A percentile compares a stretch with the other conserved stretches of the same genome.
phyloP scores from a whole-genome alignment of 139 green algal species.

The Picochlorum sp. region DNA sequence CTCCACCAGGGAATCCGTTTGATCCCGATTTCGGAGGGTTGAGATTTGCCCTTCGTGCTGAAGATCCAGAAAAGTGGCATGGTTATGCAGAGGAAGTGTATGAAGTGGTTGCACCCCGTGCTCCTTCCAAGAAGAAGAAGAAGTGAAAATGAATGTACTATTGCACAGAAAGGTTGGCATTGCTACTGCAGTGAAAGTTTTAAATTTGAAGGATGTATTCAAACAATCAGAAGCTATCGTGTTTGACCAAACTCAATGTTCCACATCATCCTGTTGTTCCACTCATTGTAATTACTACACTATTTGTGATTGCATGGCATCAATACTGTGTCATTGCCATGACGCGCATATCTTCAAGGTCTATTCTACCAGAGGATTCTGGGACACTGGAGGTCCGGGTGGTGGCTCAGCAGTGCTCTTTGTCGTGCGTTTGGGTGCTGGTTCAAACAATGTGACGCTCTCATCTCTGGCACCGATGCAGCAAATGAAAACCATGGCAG shows the following conservation, averaged over 20 bases:
- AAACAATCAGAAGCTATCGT: not conserved
- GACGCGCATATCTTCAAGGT: not conserved
- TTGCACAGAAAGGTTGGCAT: not conserved
- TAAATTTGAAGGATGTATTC: not conserved
- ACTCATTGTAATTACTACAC: too few species aligned
- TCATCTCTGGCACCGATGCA: not conserved
- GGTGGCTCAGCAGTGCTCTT: not conserved
- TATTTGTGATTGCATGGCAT: too few species aligned
- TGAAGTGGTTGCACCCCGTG: slow-evolving; percentile 1
- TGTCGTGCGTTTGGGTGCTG: not conserved
- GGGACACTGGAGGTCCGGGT: not conserved
- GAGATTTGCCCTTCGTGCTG: slow-evolving; percentile 20
- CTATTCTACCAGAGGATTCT: not conserved
- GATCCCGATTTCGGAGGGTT: slow-evolving; percentile 8
- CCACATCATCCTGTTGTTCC: too few species aligned
- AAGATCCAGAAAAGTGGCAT: slow-evolving; percentile 4
- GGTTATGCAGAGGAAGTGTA: slow-evolving; percentile 25
- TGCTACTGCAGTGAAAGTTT: not conserved
- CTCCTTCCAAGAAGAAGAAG: not conserved
- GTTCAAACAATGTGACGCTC: not conserved
- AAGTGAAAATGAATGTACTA: not conserved
- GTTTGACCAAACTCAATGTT: not conserved
- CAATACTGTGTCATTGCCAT: too few species aligned
- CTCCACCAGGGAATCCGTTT: slow-evolving; percentile 1
- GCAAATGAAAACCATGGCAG: not conserved